Base-by-base conservation (phyloP, 352 stramenopile species). In the Globisporangium radiosum region DNA sequence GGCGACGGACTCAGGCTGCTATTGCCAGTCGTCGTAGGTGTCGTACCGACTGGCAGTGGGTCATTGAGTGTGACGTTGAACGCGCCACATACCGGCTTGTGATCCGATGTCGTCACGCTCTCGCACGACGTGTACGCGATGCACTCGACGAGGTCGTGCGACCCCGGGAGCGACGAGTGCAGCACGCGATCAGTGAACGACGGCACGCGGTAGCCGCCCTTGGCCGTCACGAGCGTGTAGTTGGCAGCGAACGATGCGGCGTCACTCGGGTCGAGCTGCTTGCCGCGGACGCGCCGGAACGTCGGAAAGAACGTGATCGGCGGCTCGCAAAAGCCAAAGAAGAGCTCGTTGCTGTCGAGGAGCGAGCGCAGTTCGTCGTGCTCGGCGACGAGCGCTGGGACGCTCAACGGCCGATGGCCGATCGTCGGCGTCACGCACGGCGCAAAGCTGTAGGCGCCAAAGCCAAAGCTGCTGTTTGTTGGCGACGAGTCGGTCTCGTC, bases 101-200 rank as follows among this genome's bases (percentile, higher is more conserved):
- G 88, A 59, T 96, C 88, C 9, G 83, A 94, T 14, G 75, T 78
- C 9, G 69, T 84, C 10, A 96, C 62, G 0, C 54, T 57, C 61
- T 96, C 87, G 54, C 82, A 94, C 42, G 82, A 93, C 25, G 78
- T 70, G 59, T 96, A 96, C 10, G 73, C 74, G 14, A 87, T 59
- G 49, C 85, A 89, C 38, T 72, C 68, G 14, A 95, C 62, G 19
- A 72, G 72, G 13, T 87, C 66, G 42, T 72, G 47, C 4, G 52
- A 68, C 8, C 81, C 82, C 0, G 78, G 69, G 3, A 96, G 70
- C 15, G 87, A 92, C 48, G 81, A 74, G 39, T 89, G 80, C n/a
- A 97, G 66, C 15, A 97, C 77, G 43, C 89, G 81, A 56, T 97
- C 89, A 7, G 89, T 97, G 72, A 95, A 97, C 1, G 87, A 96